These are phyloP conservation scores for Chamaenerion angustifolium DNA, from an alignment of 345 rosid species.

Conservation along the genomic window DNA sequence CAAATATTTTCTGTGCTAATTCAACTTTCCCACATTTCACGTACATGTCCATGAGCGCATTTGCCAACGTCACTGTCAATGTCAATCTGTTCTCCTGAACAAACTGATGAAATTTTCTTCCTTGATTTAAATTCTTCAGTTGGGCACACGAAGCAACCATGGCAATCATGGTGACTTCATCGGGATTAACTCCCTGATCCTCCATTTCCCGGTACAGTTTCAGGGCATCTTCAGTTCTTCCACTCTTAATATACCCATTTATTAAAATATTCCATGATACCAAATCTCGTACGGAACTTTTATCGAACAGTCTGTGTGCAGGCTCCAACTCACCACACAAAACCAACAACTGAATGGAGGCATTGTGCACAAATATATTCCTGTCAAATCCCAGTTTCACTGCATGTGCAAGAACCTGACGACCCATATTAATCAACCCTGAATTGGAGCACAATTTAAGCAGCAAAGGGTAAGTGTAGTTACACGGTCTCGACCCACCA, in stretches of 20 bases:
- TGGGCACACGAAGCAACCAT: constrained; percentile 47
- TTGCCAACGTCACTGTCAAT: constrained; percentile 46
- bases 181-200: constrained; percentile 30
- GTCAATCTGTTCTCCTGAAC: constrained; percentile 26
- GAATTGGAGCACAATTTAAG: constrained; percentile 43
- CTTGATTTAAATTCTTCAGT: constrained; percentile 42
- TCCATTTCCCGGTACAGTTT: constrained; percentile 34
- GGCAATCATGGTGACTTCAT: constrained; percentile 80
- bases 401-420: constrained; percentile 51
- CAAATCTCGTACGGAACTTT: constrained; percentile 55
- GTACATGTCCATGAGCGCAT: constrained; percentile 81
- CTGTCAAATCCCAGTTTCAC: constrained; percentile 42
- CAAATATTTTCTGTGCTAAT: constrained; percentile 36
- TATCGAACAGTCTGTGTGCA: constrained; percentile 69
- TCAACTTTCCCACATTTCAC: constrained; percentile 56
- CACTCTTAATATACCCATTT: constrained; percentile 57
- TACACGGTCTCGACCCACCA: constrained; percentile 45
- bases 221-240: constrained; percentile 34
- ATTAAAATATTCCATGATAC: constrained; percentile 88
- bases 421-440: constrained; percentile 27
- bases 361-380: constrained; percentile 55
- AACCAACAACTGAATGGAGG: constrained; percentile 41
- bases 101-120: constrained; percentile 41
- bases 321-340: constrained; percentile 35
- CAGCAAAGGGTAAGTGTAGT: constrained; percentile 57